phyloP scores from a whole-genome alignment of 768 basidiomycete genomes.

The Saitozyma sp. region DNA sequence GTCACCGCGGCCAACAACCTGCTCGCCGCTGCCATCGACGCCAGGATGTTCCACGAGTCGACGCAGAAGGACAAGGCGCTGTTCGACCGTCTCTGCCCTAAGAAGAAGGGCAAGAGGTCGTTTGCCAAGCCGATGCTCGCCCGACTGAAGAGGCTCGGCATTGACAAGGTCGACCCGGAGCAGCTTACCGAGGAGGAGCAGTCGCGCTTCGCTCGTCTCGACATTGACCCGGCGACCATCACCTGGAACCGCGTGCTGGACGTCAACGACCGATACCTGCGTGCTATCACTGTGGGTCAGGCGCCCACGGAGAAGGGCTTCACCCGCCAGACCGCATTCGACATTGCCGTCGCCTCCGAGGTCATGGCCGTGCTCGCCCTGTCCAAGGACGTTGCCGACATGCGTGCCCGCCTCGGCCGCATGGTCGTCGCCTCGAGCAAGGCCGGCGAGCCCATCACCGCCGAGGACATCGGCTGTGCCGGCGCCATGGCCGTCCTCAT shows the following conservation, averaged over 20 bases:
- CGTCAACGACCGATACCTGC: slow-evolving; percentile 94
- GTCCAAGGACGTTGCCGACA: slow-evolving; percentile 81
- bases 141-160: slow-evolving; percentile 90
- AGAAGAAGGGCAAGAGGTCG: slow-evolving; percentile 89
- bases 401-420: slow-evolving; percentile 75
- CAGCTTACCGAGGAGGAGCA: slow-evolving; percentile 91
- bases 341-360: slow-evolving; percentile 96
- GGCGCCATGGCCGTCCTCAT: slow-evolving; percentile 94
- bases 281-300: slow-evolving; percentile 90
- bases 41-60: slow-evolving; percentile 95
- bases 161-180: slow-evolving; percentile 88
- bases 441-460: slow-evolving; percentile 85
- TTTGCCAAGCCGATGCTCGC: slow-evolving; percentile 97
- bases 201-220: slow-evolving; percentile 82
- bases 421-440: slow-evolving; percentile 98
- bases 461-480: slow-evolving; percentile 92
- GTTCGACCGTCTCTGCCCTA: slow-evolving; percentile 85
- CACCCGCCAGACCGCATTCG: slow-evolving; percentile 86
- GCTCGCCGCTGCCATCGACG: slow-evolving; percentile 92
- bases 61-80: slow-evolving; percentile 95
- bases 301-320: slow-evolving; percentile 85
- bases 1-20: slow-evolving; percentile 97
- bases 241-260: slow-evolving; percentile 97
- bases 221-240: slow-evolving; percentile 84
- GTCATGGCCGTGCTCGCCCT: slow-evolving; percentile 97